These are phyloP conservation scores for Fagopyrum esculentum DNA, from an alignment of 148 eudicot species.

Conservation along the genomic window DNA sequence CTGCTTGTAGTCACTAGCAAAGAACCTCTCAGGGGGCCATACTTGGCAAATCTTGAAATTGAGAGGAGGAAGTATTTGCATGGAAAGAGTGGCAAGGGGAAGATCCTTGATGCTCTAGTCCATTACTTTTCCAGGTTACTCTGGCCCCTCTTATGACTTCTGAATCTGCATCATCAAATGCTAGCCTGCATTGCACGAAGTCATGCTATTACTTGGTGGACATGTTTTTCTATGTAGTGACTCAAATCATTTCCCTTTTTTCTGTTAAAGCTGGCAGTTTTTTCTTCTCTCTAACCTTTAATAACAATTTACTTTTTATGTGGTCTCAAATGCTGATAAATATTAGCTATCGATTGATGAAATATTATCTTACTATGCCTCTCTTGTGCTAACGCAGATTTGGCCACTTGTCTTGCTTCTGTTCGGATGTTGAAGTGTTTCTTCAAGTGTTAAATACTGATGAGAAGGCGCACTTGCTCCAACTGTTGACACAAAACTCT, in stretches of 20 bases:
- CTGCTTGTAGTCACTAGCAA: constrained; percentile 35
- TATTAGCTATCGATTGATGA: not conserved
- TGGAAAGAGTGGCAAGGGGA: constrained; percentile 63
- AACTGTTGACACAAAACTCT: constrained; percentile 37
- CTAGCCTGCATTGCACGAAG: not conserved
- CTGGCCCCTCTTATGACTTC: constrained; percentile 6
- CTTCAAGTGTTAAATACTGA: constrained; percentile 47
- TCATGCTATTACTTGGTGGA: not conserved
- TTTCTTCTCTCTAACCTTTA: not conserved
- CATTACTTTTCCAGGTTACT: constrained; percentile 67
- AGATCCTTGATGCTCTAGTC: constrained; percentile 47
- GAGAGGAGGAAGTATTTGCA: constrained; percentile 66
- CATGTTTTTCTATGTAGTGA: not conserved
- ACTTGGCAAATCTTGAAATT: constrained; percentile 78
- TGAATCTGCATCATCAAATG: constrained; percentile 2
- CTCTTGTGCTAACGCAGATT: constrained; percentile 38
- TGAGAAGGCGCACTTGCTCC: constrained; percentile 42
- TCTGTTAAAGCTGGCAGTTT: not conserved
- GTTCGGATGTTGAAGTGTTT: constrained; percentile 73
- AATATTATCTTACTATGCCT: not conserved
- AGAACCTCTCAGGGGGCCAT: constrained; percentile 67
- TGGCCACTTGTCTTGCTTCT: constrained; percentile 85
- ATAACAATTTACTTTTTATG: not conserved
- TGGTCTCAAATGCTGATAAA: not conserved
- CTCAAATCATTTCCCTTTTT: not conserved